Evolutionary conservation across 1,284 basidiomycete genomes (phyloP).

Genomic region (Cystobasidium pallidum): DNA sequence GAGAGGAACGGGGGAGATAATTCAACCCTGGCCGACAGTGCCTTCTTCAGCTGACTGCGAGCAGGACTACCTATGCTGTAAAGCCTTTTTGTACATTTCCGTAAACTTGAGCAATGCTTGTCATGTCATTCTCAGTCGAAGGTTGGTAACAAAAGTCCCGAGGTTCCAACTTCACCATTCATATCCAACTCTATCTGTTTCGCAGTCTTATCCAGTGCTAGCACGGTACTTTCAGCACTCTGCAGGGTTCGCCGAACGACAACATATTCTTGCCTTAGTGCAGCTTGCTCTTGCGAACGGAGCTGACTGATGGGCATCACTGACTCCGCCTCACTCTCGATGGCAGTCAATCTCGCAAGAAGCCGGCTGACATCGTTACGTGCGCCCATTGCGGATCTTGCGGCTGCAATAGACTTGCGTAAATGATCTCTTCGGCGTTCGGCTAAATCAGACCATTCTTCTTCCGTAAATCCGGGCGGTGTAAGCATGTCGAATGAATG

Average conservation of each 20-base stretch:
- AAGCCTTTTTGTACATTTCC: too few relatives aligned
- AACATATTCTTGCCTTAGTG: background rate
- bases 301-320: background rate
- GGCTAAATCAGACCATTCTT: background rate
- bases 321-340: background rate
- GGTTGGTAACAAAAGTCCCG: background rate
- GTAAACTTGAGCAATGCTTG: too few relatives aligned
- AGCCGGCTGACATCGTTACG: background rate
- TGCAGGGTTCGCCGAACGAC: background rate
- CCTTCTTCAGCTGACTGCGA: too few relatives aligned
- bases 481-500: background rate
- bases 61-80: too few relatives aligned
- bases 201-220: background rate
- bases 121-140: too few relatives aligned
- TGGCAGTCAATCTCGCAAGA: background rate
- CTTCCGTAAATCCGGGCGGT: background rate
- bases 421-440: slow-evolving; percentile 4
- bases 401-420: background rate
- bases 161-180: background rate
- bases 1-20: too few relatives aligned
- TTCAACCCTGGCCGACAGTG: too few relatives aligned
- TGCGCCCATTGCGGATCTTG: background rate
- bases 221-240: background rate
- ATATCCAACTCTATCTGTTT: background rate
- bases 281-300: background rate